Evolutionary conservation across 2,329 filamentous ascomycete genomes (phyloP).

Genomic region (Scortechinia acanthostroma): DNA sequence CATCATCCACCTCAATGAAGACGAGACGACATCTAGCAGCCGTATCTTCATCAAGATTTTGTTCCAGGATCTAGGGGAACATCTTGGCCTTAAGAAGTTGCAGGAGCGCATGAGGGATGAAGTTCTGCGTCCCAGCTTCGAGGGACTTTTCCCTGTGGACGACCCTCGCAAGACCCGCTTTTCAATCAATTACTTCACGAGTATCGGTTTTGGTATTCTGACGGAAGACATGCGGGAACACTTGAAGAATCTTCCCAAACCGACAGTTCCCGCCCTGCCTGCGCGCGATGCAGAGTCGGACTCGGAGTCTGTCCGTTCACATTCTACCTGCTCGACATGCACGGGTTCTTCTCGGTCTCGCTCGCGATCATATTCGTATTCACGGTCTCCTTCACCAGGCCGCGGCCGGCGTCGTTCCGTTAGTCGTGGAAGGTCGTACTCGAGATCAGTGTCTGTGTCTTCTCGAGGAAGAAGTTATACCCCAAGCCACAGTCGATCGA

Average conservation of each 20-base stretch:
- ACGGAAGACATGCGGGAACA: constrained; percentile 93
- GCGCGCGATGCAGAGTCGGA: constrained; percentile 48
- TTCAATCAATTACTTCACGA: constrained; percentile 98
- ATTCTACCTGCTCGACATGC: constrained; percentile 59
- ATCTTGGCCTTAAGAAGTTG: constrained; percentile 75
- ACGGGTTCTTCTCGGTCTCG: constrained; percentile 31
- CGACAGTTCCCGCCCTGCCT: constrained; percentile 58
- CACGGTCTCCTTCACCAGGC: constrained; percentile 19
- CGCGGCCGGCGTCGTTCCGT: constrained; percentile 3
- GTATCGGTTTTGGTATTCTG: constrained; percentile 87
- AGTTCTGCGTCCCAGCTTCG: constrained; percentile 68
- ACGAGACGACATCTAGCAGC: constrained; percentile 91
- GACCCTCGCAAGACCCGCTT: constrained; percentile 87
- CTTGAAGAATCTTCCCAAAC: constrained; percentile 83
- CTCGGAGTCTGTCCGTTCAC: constrained; percentile 71
- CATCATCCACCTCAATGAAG: constrained; percentile 83
- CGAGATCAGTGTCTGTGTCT: constrained; percentile 5
- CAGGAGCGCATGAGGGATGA: constrained; percentile 73
- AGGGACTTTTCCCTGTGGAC: constrained; percentile 83
- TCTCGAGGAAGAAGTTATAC: neutral
- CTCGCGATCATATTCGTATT: constrained; percentile 17
- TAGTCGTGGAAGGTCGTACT: neutral
- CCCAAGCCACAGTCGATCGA: neutral
- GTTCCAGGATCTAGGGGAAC: constrained; percentile 84
- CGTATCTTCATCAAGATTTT: constrained; percentile 98